Evolutionary conservation across 257 asterid genomes (phyloP).

Genomic region (Leptodermis oblonga): DNA sequence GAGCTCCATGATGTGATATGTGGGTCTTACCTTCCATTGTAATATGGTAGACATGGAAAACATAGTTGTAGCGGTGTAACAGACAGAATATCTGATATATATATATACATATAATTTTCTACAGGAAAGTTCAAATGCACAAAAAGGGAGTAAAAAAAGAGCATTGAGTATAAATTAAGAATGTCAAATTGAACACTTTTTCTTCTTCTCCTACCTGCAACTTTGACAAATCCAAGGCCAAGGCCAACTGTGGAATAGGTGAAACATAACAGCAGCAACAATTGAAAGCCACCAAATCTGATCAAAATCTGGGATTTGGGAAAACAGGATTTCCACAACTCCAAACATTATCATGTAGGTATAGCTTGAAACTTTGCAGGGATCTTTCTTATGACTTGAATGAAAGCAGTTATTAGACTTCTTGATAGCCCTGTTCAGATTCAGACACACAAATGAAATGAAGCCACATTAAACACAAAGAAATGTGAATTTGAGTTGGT

Average conservation of each 20-base stretch:
- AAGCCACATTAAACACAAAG: neutral
- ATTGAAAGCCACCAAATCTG: conserved; percentile 55
- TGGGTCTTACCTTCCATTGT: no score
- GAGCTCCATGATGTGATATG: no score
- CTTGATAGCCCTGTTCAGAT: conserved; percentile 37
- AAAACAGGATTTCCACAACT: conserved; percentile 34
- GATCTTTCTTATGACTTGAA: conserved; percentile 31
- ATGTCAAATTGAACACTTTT: neutral
- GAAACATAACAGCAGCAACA: conserved; percentile 54
- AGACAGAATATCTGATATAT: no score
- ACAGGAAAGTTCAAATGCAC: no score
- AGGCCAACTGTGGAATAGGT: conserved; percentile 51
- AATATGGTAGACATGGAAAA: no score
- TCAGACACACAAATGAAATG: neutral
- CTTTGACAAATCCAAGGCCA: conserved; percentile 51
- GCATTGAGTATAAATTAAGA: neutral
- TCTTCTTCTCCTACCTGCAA: conserved; percentile 29
- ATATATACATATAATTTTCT: no score
- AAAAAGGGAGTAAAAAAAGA: neutral
- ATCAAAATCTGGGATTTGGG: conserved; percentile 53
- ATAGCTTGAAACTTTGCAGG: conserved; percentile 39
- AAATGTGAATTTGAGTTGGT: neutral
- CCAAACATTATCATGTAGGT: conserved; percentile 55
- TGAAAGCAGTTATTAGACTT: conserved; percentile 48
- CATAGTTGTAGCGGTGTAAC: no score